A percentile compares a stretch with the other conserved stretches of the same genome.
Conservation (phyloP, 2,329 filamentous ascomycete genomes). For the Fonsecaea multimorphosa region DNA sequence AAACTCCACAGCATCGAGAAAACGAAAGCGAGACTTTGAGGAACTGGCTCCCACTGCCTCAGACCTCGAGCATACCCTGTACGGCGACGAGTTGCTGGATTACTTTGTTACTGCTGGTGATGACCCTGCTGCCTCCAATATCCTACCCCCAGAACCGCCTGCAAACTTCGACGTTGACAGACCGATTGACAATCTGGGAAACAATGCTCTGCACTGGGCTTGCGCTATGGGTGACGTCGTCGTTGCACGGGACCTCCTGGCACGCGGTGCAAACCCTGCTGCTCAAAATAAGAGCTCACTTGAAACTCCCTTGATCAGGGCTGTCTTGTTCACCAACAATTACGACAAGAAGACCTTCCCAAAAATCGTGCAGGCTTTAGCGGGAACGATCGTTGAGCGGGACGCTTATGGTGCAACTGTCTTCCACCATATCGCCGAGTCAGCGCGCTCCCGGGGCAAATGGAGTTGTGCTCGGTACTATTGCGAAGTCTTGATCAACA, state of each 20-base stretch:
- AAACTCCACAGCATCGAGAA: slow-evolving; percentile 62
- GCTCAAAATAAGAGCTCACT: slow-evolving; percentile 74
- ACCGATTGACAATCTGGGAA: slow-evolving; percentile 89
- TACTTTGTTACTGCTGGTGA: slow-evolving; percentile 91
- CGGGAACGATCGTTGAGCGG: slow-evolving; percentile 77
- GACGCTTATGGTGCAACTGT: slow-evolving; percentile 85
- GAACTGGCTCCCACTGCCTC: slow-evolving; percentile 52
- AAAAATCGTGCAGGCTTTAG: slow-evolving; percentile 79
- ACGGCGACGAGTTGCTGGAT: slow-evolving; percentile 90
- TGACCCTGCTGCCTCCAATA: slow-evolving; percentile 66
- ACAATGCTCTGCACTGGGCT: slow-evolving; percentile 95
- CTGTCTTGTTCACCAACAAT: slow-evolving; percentile 95
- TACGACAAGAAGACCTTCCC: slow-evolving; percentile 93
- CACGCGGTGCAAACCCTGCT: slow-evolving; percentile 78
- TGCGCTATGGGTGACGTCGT: slow-evolving; percentile 96
- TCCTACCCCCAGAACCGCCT: slow-evolving; percentile 75
- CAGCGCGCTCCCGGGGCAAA: slow-evolving; percentile 83
- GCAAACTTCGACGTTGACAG: slow-evolving; percentile 86
- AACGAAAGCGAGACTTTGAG: slow-evolving; percentile 77
- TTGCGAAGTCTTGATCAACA: slow-evolving; percentile 86
- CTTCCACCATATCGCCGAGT: slow-evolving; percentile 91
- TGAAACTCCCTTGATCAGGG: slow-evolving; percentile 92
- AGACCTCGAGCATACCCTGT: slow-evolving; percentile 86
- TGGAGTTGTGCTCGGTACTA: slow-evolving; percentile 92
- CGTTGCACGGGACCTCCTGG: slow-evolving; percentile 84